phyloP scores from a whole-genome alignment of 2,329 filamentous ascomycete genomes.

The Phialemoniopsis sp. region DNA sequence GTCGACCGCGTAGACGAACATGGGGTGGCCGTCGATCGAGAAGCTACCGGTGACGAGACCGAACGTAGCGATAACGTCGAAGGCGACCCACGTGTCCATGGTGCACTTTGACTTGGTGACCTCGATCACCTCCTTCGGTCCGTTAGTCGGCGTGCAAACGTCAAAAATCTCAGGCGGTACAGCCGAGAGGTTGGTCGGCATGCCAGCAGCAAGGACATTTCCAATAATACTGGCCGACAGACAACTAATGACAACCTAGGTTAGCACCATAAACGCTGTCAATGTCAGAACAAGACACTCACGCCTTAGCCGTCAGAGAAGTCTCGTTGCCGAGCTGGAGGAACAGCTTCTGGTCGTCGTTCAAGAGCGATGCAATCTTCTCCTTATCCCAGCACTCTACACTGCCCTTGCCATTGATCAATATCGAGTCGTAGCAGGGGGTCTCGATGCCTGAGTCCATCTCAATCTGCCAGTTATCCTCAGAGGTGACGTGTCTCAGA shows the following conservation, averaged over 20 bases:
- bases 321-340: conserved; percentile 21
- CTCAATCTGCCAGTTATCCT: conserved; percentile 24
- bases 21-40: conserved; percentile 47
- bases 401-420: conserved; percentile 59
- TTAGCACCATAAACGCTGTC: too few species aligned
- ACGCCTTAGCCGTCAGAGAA: conserved; percentile 37
- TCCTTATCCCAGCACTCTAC: conserved; percentile 44
- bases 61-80: conserved; percentile 51
- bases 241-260: conserved; percentile 18
- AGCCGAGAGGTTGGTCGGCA: conserved; percentile 21
- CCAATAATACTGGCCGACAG: conserved; percentile 35
- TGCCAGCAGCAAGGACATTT: conserved; percentile 17
- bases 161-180: conserved; percentile 39
- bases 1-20: conserved; percentile 52
- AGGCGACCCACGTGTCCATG: conserved; percentile 36
- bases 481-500: conserved; percentile 49
- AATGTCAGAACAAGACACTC: conserved; percentile 4
- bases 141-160: conserved; percentile 41
- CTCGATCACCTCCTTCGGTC: conserved; percentile 35
- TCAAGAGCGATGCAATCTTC: conserved; percentile 34
- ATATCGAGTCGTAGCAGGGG: conserved; percentile 54
- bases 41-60: conserved; percentile 38
- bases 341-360: conserved; percentile 20
- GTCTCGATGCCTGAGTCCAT: conserved; percentile 39
- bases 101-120: conserved; percentile 17